Conservation (phyloP, 202 grass and related monocot genomes). For the Setaria viridis region DNA sequence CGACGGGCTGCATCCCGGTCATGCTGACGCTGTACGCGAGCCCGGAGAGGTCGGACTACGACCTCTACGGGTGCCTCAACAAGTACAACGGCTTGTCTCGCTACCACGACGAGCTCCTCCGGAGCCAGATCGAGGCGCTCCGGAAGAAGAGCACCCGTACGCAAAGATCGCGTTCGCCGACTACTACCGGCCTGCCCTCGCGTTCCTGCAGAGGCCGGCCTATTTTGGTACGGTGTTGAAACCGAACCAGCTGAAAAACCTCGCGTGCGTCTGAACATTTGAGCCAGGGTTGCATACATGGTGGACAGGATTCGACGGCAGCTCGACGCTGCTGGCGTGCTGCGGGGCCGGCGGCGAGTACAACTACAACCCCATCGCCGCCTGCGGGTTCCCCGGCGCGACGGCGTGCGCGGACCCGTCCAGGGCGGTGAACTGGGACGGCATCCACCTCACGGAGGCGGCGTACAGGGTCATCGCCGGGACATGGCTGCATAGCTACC, state of each 20-base stretch:
- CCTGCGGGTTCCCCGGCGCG: conserved; percentile 37
- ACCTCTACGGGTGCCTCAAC: conserved; percentile 29
- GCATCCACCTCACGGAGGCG: conserved; percentile 52
- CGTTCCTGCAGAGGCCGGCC: conserved; percentile 29
- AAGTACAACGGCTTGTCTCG: background rate
- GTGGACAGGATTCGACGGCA: background rate
- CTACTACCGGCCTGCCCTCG: conserved; percentile 36
- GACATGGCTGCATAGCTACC: conserved; percentile 33
- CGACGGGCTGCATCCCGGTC: conserved; percentile 35
- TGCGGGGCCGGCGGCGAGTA: conserved; percentile 53
- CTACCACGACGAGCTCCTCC: conserved; percentile 25
- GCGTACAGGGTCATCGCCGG: conserved; percentile 31
- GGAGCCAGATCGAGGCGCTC: background rate
- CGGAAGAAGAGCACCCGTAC: conserved; percentile 7
- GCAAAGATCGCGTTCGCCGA: conserved; percentile 44
- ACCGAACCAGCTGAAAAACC: no score
- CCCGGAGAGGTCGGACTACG: conserved; percentile 2
- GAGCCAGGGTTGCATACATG: no score
- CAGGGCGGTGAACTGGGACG: conserved; percentile 46
- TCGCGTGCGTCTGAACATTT: no score
- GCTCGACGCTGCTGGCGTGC: background rate
- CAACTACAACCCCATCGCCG: conserved; percentile 34
- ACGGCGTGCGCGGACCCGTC: conserved; percentile 27
- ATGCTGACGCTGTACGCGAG: conserved; percentile 18
- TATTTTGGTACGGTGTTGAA: no score